These are phyloP conservation scores for Sistotremastrum suecicum DNA, from an alignment of 768 basidiomycete genomes.

Conservation along the genomic window DNA sequence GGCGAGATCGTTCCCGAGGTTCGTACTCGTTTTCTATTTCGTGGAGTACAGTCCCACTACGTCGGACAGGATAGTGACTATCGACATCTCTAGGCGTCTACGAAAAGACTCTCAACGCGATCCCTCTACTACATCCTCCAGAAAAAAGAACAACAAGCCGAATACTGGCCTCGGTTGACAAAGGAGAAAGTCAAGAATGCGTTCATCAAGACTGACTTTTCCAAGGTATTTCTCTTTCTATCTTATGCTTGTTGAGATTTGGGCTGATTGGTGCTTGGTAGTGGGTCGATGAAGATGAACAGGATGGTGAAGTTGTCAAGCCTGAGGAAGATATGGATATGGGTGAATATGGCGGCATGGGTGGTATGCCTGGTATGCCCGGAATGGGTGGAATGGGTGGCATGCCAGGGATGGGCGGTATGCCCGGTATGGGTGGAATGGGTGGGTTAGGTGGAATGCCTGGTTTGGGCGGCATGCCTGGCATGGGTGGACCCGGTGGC, in stretches of 20 bases:
- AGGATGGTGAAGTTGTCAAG: conserved; percentile 43
- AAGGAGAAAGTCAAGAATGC: conserved; percentile 72
- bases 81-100: conserved; percentile 32
- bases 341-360: conserved; percentile 26
- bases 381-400: conserved; percentile 24
- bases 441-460: conserved; percentile 32
- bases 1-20: conserved; percentile 70
- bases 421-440: conserved; percentile 32
- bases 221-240: conserved; percentile 30
- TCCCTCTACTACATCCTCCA: conserved; percentile 52
- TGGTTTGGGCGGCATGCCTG: conserved; percentile 21
- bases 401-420: conserved; percentile 40
- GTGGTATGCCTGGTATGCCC: conserved; percentile 18
- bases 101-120: conserved; percentile 50
- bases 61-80: conserved; percentile 3
- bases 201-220: conserved; percentile 90
- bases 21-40: conserved; percentile 8
- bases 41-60: background rate
- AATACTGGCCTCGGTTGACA: conserved; percentile 88
- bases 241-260: background rate
- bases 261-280: conserved; percentile 1
- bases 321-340: conserved; percentile 29
- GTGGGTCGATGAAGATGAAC: conserved; percentile 98
- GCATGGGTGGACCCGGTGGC: conserved; percentile 17
- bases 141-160: conserved; percentile 63